phyloP scores from a whole-genome alignment of 306 rosid genomes.

The Vigna nakashimae region DNA sequence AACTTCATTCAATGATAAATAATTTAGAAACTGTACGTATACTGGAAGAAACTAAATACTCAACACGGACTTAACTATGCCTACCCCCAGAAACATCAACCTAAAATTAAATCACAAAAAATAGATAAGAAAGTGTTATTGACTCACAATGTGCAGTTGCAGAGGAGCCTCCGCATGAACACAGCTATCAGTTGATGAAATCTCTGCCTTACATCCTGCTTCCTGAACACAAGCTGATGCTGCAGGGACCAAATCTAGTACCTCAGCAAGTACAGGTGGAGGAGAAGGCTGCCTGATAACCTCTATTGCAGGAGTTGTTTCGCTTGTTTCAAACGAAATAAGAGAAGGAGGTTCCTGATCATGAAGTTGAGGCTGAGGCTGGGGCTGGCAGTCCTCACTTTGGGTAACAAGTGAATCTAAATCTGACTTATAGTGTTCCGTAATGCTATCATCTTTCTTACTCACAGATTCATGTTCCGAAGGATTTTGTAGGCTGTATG shows the following conservation, averaged over 20 bases:
- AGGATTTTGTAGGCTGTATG: conserved; percentile 65
- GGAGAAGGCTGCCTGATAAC: conserved; percentile 91
- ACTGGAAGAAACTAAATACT: conserved; percentile 38
- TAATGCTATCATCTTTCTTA: conserved; percentile 53
- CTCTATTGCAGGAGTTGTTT: conserved; percentile 59
- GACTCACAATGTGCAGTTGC: conserved; percentile 87
- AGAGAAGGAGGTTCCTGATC: conserved; percentile 68
- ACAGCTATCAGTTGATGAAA: conserved; percentile 57
- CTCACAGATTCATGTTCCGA: conserved; percentile 50
- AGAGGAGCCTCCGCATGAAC: conserved; percentile 75
- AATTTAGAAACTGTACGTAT: conserved; percentile 15
- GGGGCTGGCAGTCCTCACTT: conserved; percentile 48
- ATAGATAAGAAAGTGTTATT: conserved; percentile 17
- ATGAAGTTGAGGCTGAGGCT: conserved; percentile 36
- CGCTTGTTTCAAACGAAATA: conserved; percentile 77
- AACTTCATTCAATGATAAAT: background rate
- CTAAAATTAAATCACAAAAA: background rate
- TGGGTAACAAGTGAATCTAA: conserved; percentile 48
- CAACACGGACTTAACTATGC: conserved; percentile 31
- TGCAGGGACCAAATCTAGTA: conserved; percentile 81
- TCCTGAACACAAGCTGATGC: conserved; percentile 62
- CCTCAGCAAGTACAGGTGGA: conserved; percentile 92
- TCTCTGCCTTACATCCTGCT: conserved; percentile 55
- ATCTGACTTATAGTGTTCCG: conserved; percentile 53
- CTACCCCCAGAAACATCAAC: conserved; percentile 21